Evolutionary conservation across 306 rosid genomes (phyloP), one percentile per base, ranked within the genome.

Genomic region (Rosa chinensis): DNA sequence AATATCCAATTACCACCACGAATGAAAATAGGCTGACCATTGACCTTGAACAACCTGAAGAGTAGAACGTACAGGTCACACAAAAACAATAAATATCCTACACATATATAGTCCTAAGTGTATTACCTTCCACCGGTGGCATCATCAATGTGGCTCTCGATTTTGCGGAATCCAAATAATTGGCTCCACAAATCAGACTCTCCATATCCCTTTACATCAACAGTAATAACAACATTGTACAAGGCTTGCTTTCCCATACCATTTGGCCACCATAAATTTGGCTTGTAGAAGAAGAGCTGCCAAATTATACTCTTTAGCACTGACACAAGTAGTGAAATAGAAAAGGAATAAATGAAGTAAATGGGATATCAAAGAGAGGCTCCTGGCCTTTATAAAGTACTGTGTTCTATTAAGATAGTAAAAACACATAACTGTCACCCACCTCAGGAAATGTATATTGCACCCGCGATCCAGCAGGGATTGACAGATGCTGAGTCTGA

Each of bases 1-100:
- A 94, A 88, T 89, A 94, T 94, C 99, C 97, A 94, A 84, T 94
- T 94, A 77, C 95, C 95, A 66, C 99, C 98, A 79, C 93, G 93
- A 61, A 94, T 91, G 79, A 94, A 94, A 79, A 94, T 80, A 35
- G 89, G 97, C 67, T 91, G 90, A 43, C 99, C 99, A 44, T 94
- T 94, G 88, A 94, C 92, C 92, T 91, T 92, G 88, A 94, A 92
- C 88, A 94, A 78, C 92, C 99, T 94, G 73, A 50, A 53, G 35
- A 83, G 66, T 53, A 81, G 79, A 64, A 79, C 23, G 49, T 20
- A 48, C 21, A 73, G 77, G 78, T 52, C 28, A 80, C 42, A 80
- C 32, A 69, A 76, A 56, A 47, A 52, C 45, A 53, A 18, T 18
- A 53, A 71, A 72, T 11, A 16, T 23, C 18, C 0, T 28, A 13